phyloP scores from a whole-genome alignment of 805 yeast species.

The Cyberlindnera mississippiensis region DNA sequence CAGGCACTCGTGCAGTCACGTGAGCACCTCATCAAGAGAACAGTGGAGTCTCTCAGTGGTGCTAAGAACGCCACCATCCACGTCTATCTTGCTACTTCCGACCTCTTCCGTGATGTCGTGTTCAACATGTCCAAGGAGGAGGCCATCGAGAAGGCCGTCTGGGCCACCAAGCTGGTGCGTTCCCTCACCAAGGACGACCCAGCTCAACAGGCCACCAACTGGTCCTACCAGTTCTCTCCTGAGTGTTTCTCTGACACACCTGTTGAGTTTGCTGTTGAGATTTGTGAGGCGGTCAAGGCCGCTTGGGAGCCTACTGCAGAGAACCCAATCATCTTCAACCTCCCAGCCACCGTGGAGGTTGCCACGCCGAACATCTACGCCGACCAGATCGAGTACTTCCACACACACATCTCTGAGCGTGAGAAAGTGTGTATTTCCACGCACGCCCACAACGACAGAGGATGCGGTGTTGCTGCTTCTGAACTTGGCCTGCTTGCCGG shows the following conservation, averaged over 20 bases:
- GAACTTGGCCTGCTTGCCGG: constrained; percentile 79
- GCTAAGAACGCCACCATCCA: constrained; percentile 72
- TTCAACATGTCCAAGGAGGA: constrained; percentile 69
- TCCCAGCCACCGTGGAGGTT: constrained; percentile 80
- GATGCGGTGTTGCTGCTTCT: constrained; percentile 81
- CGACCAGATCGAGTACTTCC: constrained; percentile 75
- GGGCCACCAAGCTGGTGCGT: constrained; percentile 63
- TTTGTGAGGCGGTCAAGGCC: constrained; percentile 74
- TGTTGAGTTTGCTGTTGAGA: constrained; percentile 66
- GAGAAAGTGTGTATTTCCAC: constrained; percentile 67
- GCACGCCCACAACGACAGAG: constrained; percentile 78
- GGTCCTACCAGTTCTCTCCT: constrained; percentile 76
- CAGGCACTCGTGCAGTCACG: constrained; percentile 77
- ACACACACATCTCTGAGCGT: constrained; percentile 62
- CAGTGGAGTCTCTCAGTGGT: constrained; percentile 69
- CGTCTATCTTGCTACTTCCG: constrained; percentile 73
- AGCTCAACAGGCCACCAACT: constrained; percentile 52
- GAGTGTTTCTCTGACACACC: constrained; percentile 77
- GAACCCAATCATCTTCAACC: constrained; percentile 69
- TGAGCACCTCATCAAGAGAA: constrained; percentile 67
- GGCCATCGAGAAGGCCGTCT: constrained; percentile 64
- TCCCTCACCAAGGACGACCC: constrained; percentile 76
- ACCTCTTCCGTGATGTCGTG: constrained; percentile 69
- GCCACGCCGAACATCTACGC: constrained; percentile 74
- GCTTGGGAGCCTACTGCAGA: constrained; percentile 80